phyloP scores from a whole-genome alignment of 2,329 filamentous ascomycete species.

The Venturia oleaginea region DNA sequence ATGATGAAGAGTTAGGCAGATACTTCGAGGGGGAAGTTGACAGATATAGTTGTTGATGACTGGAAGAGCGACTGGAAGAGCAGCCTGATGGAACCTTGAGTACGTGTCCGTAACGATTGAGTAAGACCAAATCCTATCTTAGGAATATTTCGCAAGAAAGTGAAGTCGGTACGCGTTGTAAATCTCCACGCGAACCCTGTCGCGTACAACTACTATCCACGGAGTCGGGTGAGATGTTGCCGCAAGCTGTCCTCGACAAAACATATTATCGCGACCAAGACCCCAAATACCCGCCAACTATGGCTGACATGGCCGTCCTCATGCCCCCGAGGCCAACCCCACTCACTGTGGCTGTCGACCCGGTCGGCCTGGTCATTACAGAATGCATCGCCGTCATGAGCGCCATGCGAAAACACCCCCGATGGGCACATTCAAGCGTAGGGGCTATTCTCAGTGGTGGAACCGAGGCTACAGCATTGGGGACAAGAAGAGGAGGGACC shows the following conservation, averaged over 20 bases:
- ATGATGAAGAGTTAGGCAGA: too few species aligned
- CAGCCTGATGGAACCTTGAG: too few species aligned
- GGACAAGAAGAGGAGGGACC: slow-evolving; percentile 26
- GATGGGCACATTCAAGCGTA: slow-evolving; percentile 92
- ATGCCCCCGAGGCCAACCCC: slow-evolving; percentile 4
- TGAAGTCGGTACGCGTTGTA: neutral
- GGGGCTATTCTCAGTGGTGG: slow-evolving; percentile 84
- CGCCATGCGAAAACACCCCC: slow-evolving; percentile 93
- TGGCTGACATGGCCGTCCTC: neutral
- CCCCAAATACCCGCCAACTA: neutral
- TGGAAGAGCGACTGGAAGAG: neutral
- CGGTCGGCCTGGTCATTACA: slow-evolving; percentile 87
- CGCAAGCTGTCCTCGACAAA: neutral
- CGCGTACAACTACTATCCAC: too few species aligned
- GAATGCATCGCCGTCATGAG: slow-evolving; percentile 99
- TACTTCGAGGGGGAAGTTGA: neutral
- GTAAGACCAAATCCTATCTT: neutral
- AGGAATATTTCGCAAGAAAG: neutral
- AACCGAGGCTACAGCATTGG: slow-evolving; percentile 33
- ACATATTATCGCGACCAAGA: neutral
- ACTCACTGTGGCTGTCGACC: slow-evolving; percentile 62
- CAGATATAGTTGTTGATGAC: neutral
- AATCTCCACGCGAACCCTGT: neutral
- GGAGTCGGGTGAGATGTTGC: neutral
- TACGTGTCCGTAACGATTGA: neutral